Percentiles rank a stretch among this genome's conserved stretches.
phyloP scores from a whole-genome alignment of 495 filamentous ascomycete genomes.

The Paragyromitra xinjiangensis region DNA sequence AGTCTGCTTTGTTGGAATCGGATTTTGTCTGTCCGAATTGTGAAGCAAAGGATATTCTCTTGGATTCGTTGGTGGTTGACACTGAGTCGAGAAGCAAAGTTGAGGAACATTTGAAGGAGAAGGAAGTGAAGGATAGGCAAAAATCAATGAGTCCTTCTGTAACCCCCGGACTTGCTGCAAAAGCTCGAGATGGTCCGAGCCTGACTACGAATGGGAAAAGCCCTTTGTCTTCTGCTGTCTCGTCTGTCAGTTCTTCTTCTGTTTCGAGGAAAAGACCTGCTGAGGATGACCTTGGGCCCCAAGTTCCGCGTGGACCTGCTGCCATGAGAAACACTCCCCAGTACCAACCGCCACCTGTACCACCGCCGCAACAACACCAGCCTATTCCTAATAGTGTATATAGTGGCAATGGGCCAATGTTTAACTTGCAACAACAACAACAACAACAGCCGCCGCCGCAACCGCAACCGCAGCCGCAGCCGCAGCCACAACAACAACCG shows the following conservation, averaged over 20 bases:
- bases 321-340: constrained; percentile 60
- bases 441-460: constrained; percentile 11
- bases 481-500: constrained; percentile 35
- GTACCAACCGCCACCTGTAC: constrained; percentile 51
- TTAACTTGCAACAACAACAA: constrained; percentile 53
- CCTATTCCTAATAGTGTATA: constrained; percentile 49
- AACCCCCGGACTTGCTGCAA: constrained; percentile 46
- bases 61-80: constrained; percentile 88
- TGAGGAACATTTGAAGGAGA: constrained; percentile 78
- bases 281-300: constrained; percentile 68
- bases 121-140: constrained; percentile 71
- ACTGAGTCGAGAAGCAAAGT: constrained; percentile 79
- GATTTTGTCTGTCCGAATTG: constrained; percentile 95
- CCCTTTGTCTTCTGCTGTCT: constrained; percentile 57
- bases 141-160: constrained; percentile 65
- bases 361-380: constrained; percentile 56
- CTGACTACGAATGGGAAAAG: constrained; percentile 57
- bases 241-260: constrained; percentile 60
- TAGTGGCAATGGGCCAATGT: constrained; percentile 49
- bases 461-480: constrained; percentile 1
- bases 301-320: constrained; percentile 60
- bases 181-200: constrained; percentile 52
- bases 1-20: constrained; percentile 94
- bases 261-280: constrained; percentile 80
- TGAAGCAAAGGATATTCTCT: constrained; percentile 84